Conservation (phyloP, 345 rosid species). For the Brassica cretica region DNA sequence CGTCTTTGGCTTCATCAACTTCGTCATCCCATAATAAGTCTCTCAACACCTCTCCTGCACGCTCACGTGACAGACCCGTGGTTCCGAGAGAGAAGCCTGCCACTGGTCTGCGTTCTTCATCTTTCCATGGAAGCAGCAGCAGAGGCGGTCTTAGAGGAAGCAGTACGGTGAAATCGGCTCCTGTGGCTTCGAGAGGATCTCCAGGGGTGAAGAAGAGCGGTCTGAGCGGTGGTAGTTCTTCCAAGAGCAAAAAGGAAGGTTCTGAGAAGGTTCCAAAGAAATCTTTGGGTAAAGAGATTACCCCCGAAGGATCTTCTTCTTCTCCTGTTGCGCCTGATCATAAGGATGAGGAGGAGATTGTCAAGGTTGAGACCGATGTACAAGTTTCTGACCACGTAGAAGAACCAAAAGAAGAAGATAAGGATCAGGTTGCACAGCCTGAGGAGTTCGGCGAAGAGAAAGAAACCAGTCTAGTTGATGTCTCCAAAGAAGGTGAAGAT, state of each 20-base stretch:
- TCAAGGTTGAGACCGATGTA: constrained; percentile 32
- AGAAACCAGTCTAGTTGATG: not conserved
- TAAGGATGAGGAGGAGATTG: constrained; percentile 37
- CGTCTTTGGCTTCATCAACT: constrained; percentile 47
- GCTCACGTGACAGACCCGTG: constrained; percentile 36
- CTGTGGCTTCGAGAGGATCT: constrained; percentile 27
- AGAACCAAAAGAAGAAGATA: constrained; percentile 29
- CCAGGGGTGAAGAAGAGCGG: constrained; percentile 31
- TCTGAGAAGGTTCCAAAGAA: constrained; percentile 20
- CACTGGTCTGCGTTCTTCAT: constrained; percentile 35
- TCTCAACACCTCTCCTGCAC: constrained; percentile 40
- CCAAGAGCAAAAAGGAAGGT: constrained; percentile 35
- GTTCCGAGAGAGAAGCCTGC: constrained; percentile 41
- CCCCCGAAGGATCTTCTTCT: constrained; percentile 13
- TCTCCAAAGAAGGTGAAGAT: not conserved
- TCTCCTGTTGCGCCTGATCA: constrained; percentile 5
- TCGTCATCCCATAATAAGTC: constrained; percentile 37
- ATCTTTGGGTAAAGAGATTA: constrained; percentile 23
- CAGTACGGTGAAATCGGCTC: constrained; percentile 32
- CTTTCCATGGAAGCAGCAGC: constrained; percentile 40
- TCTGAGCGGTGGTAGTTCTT: constrained; percentile 25
- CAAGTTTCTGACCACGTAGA: constrained; percentile 22
- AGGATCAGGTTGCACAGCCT: constrained; percentile 12
- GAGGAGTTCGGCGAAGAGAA: constrained; percentile 39
- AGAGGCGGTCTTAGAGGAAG: constrained; percentile 30